These are phyloP conservation scores for Mucor piriformis DNA, from an alignment of 371 early-diverging fungal genomes.

Conservation along the genomic window DNA sequence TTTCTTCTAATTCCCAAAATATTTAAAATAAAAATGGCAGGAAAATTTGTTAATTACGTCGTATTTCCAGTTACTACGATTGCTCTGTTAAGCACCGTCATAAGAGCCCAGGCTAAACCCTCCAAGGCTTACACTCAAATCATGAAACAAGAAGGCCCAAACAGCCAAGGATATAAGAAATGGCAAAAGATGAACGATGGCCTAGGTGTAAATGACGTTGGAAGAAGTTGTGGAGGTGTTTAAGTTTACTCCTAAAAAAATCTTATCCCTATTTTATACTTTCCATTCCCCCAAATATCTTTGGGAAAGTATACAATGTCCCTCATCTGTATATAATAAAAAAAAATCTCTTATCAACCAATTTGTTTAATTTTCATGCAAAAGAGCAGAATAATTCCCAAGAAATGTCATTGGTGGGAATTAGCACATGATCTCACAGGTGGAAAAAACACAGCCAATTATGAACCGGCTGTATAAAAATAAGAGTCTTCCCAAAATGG, in stretches of 20 bases:
- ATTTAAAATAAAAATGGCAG: slow-evolving; percentile 10
- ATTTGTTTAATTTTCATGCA: neutral
- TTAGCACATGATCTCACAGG: neutral
- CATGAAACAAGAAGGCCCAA: slow-evolving; percentile 33
- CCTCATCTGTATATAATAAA: neutral
- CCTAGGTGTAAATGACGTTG: slow-evolving; percentile 49
- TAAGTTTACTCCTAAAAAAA: slow-evolving; percentile 13
- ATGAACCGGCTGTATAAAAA: slow-evolving; percentile 49
- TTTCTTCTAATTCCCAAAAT: slow-evolving; percentile 21
- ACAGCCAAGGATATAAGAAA: slow-evolving; percentile 24
- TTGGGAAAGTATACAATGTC: neutral
- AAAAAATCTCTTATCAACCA: neutral
- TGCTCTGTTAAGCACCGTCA: slow-evolving; percentile 38
- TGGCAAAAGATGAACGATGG: slow-evolving; percentile 51
- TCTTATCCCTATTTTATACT: neutral
- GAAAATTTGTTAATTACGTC: slow-evolving; percentile 30
- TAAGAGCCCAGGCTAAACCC: slow-evolving; percentile 44
- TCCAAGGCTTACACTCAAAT: slow-evolving; percentile 40
- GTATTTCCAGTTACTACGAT: slow-evolving; percentile 39
- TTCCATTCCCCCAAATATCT: neutral
- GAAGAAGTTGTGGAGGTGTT: slow-evolving; percentile 52
- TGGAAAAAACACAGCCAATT: neutral
- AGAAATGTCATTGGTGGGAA: neutral
- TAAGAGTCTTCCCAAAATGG: slow-evolving; percentile 50
- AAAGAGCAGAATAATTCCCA: neutral